Evolutionary conservation across 257 asterid genomes (phyloP), one percentile per base, ranked within the genome.

Genomic region (Thymus mandschuricus): DNA sequence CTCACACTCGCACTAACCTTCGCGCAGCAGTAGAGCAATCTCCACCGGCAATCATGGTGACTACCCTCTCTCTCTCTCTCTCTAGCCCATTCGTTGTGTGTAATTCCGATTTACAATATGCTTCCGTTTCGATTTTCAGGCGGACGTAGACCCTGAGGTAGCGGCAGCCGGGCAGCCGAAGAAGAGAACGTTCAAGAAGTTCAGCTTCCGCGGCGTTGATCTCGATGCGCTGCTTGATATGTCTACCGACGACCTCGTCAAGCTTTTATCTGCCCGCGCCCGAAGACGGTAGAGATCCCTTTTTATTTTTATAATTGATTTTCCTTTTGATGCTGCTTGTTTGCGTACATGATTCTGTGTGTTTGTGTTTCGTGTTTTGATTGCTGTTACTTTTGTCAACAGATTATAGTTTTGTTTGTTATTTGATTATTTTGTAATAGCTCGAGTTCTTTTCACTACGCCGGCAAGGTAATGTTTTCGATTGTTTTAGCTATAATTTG

Each of bases 171-270:
- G 89, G 6, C 88, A 80, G 83, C 87, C 89, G 5, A 90, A 82
- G 88, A 90, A 88, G 90, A 90, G 97, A 48, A 83, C 90, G 71
- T 90, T 90, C 72, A 88, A 90, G 90, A 90, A 92, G 96, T 92
- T 92, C 69, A 86, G 89, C 75, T 92, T 82, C 90, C 81, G 92
- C 60, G 97, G 98, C 3, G 96, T 92, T 0, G 98, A 92, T 75
- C 98, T 92, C 74, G 97, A 90, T 78, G 83, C 96, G 2, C 92
- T 92, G 35, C 96, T 92, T 60, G 98, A 92, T 46, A 86, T 92
- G 94, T 80, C 92, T 43, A 88, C 90, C 0, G 98, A 92, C 34
- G 95, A 89, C n/a, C 96, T 89, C 52, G 97, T 89, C 27, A 92
- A 86, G 88, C 92, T 88, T 29, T 85, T 89, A 78, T 58, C 60